Evolutionary conservation across 306 rosid genomes (phyloP), one percentile per base, ranked within the genome.

Genomic region (Gastrolobium bilobum): DNA sequence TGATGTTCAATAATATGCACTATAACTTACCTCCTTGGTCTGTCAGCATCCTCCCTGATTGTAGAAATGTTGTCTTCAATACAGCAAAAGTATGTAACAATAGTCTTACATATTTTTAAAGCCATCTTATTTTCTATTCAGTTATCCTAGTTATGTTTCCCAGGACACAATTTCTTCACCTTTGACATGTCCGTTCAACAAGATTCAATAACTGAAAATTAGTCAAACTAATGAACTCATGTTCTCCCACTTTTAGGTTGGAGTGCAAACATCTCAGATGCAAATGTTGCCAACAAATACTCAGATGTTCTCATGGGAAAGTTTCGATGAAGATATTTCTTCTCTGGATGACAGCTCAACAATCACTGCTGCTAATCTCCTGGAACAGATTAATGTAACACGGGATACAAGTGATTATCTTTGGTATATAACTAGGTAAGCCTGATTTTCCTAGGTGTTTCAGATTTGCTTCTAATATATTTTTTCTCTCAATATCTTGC

Each of bases 11-110:
- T 79, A 92, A 92, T 84, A 83, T 87, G 97, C 97, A 89, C 76
- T 92, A 90, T 52, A 89, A 37, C 83, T 78, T 92, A 69, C 97
- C 96, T 77, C 97, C 97, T 73, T 92, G 97, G 97, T 92, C 96
- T 37, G 80, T 90, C 77, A 90, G 97, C 77, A 76, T 92, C 81
- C 96, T 92, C 60, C 96, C 97, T 4, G 97, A 90, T 77, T 92
- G 97, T 65, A 81, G 96, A 84, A 92, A 92, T 54, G 96, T 84
- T 48, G 91, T 89, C 65, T 90, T 89, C 71, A 92, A 92, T 68
- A 92, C 96, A 8, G 97, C 96, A 6, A 90, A 92, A 92, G 97
- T 92, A 80, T 54, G 84, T 3, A 57, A 50, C 35, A 4, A 13
- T 4, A 43, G 3, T 39, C 71, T 57, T 10, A 34, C 59, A 15